phyloP scores from a whole-genome alignment of 1,139 yeast genomes.

The Scheffersomyces segobiensis region DNA sequence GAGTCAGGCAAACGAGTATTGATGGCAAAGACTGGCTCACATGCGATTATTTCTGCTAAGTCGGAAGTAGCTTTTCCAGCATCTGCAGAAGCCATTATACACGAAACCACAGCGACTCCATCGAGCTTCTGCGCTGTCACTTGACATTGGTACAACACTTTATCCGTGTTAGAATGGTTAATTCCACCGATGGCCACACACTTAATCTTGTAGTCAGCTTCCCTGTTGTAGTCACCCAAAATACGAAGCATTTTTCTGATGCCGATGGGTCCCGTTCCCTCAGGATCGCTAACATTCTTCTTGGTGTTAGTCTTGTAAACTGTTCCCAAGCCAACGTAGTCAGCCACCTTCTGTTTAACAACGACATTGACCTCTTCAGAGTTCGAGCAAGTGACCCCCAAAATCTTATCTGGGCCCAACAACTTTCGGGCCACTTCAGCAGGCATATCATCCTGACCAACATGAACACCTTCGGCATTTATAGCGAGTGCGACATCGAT shows the following conservation, averaged over 20 bases:
- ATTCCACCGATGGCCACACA: constrained; percentile 90
- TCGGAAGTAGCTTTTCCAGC: constrained; percentile 56
- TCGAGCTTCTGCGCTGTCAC: constrained; percentile 54
- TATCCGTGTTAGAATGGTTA: constrained; percentile 61
- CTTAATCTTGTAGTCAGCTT: constrained; percentile 31
- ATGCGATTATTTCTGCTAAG: constrained; percentile 18
- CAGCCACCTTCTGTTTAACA: constrained; percentile 56
- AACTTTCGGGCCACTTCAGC: constrained; percentile 58
- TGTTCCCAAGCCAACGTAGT: constrained; percentile 87
- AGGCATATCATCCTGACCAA: constrained; percentile 90
- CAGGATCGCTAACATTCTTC: constrained; percentile 44
- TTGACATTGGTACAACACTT: constrained; percentile 53
- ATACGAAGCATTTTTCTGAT: constrained; percentile 54
- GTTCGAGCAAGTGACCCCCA: constrained; percentile 77
- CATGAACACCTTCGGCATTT: constrained; percentile 91
- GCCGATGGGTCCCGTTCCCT: constrained; percentile 66
- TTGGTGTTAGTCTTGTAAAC: constrained; percentile 77
- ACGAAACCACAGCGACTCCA: constrained; percentile 86
- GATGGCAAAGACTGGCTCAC: constrained; percentile 15
- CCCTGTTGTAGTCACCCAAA: constrained; percentile 37
- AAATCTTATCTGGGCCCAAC: constrained; percentile 70
- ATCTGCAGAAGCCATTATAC: constrained; percentile 70
- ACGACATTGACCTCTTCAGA: constrained; percentile 60
- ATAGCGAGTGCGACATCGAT: constrained; percentile 88
- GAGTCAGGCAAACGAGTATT: background rate